phyloP scores from a whole-genome alignment of 768 basidiomycete genomes.

The Auriculariales sp. region DNA sequence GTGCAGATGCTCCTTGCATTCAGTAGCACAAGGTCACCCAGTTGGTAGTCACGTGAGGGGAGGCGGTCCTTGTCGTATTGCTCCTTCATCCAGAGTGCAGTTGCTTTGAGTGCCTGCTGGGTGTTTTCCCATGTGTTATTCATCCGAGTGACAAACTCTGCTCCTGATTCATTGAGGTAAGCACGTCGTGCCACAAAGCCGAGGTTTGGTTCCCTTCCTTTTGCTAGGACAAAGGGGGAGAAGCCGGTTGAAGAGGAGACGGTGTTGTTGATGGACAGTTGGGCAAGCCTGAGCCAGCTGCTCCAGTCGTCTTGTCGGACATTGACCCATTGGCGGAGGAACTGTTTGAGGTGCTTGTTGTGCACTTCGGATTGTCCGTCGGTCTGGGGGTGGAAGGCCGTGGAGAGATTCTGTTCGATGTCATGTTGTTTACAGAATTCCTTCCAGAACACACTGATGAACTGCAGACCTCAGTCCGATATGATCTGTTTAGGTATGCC shows the following conservation, averaged over 20 bases:
- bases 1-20: too few relatives aligned
- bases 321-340: slow-evolving; percentile 20
- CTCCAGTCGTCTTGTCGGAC: slow-evolving; percentile 22
- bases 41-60: too few relatives aligned
- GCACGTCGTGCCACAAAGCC: too few relatives aligned
- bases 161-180: too few relatives aligned
- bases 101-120: too few relatives aligned
- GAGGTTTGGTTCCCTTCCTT: too few relatives aligned
- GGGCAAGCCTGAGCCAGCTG: slow-evolving; percentile 16
- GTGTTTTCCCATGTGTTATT: too few relatives aligned
- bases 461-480: neutral
- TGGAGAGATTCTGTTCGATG: neutral
- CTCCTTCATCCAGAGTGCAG: too few relatives aligned
- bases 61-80: too few relatives aligned
- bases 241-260: slow-evolving; percentile 14
- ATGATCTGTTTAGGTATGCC: neutral
- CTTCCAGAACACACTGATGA: neutral
- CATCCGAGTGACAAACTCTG: too few relatives aligned
- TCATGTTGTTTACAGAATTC: neutral
- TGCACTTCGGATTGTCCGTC: neutral
- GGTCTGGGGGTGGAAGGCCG: slow-evolving; percentile 2
- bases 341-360: slow-evolving; percentile 22
- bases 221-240: slow-evolving; percentile 19
- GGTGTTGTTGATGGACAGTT: slow-evolving; percentile 21
- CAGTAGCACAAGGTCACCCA: too few relatives aligned